Conservation (phyloP, 2,329 filamentous ascomycete species). For the Diaporthe sp. region DNA sequence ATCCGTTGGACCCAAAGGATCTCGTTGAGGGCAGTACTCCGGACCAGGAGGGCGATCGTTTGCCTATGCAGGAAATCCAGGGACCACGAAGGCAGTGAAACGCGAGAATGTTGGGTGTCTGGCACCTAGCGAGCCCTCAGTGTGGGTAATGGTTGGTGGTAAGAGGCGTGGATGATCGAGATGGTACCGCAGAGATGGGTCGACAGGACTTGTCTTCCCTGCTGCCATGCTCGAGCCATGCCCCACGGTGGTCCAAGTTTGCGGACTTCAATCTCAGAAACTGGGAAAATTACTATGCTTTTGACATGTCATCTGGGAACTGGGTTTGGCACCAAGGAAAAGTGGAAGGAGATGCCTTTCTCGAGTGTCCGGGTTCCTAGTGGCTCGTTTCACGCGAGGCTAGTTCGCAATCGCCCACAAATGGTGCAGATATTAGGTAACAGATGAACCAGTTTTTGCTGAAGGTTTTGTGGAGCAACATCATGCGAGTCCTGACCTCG, state of each 20-base stretch:
- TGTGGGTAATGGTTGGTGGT: constrained; percentile 9
- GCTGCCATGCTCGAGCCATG: constrained; percentile 17
- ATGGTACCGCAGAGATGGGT: constrained; percentile 11
- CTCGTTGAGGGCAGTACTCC: constrained; percentile 13
- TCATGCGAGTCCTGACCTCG: constrained; percentile 23
- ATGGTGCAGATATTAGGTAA: constrained; percentile 20
- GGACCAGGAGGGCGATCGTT: constrained; percentile 13
- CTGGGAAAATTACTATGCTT: constrained; percentile 14
- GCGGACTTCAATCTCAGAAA: constrained; percentile 1
- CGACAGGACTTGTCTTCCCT: constrained; percentile 10
- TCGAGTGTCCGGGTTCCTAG: background rate
- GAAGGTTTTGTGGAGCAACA: constrained; percentile 17
- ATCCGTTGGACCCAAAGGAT: background rate
- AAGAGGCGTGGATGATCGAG: background rate
- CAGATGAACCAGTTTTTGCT: constrained; percentile 14
- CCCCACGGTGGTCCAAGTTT: background rate
- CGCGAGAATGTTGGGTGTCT: background rate
- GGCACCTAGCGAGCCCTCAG: background rate
- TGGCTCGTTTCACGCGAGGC: constrained; percentile 13
- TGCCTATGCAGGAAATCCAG: constrained; percentile 10
- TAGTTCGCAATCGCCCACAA: constrained; percentile 10
- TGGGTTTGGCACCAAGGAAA: constrained; percentile 4
- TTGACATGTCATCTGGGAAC: constrained; percentile 16
- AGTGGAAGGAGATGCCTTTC: background rate
- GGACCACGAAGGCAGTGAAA: background rate